phyloP scores from a whole-genome alignment of 2,329 filamentous ascomycete genomes.

The Orbilia blumenaviensis region DNA sequence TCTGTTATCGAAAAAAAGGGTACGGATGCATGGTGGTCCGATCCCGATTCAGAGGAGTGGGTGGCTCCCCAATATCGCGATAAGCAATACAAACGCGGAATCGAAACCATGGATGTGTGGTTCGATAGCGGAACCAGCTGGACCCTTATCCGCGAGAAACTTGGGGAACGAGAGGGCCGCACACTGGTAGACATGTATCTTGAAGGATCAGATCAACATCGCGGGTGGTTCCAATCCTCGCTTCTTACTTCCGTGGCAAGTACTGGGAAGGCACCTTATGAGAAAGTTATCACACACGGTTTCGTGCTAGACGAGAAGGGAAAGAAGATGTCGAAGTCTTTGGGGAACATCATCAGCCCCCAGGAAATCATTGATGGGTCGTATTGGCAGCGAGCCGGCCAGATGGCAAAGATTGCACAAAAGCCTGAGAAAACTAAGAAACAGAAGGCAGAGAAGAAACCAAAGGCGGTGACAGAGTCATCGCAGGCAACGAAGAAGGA shows the following conservation, averaged over 20 bases:
- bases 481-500: slow-evolving; percentile 66
- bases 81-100: slow-evolving; percentile 74
- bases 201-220: slow-evolving; percentile 94
- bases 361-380: slow-evolving; percentile 85
- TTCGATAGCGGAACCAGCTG: slow-evolving; percentile 98
- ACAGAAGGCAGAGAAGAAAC: slow-evolving; percentile 58
- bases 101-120: slow-evolving; percentile 99
- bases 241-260: slow-evolving; percentile 83
- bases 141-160: slow-evolving; percentile 65
- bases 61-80: slow-evolving; percentile 68
- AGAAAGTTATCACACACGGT: slow-evolving; percentile 89
- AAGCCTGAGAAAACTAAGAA: slow-evolving; percentile 63
- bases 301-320: slow-evolving; percentile 89
- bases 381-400: slow-evolving; percentile 71
- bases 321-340: slow-evolving; percentile 98
- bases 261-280: slow-evolving; percentile 74
- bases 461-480: slow-evolving; percentile 56
- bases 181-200: slow-evolving; percentile 83
- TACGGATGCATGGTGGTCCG: slow-evolving; percentile 94
- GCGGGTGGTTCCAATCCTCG: slow-evolving; percentile 98
- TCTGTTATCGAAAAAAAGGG: slow-evolving; percentile 77
- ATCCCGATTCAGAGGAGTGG: slow-evolving; percentile 74
- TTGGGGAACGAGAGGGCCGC: slow-evolving; percentile 60
- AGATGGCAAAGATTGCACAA: slow-evolving; percentile 62
- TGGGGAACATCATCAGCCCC: slow-evolving; percentile 86